These are phyloP conservation scores for Kwoniella heveanensis DNA, from an alignment of 768 basidiomycete genomes.

Conservation along the genomic window DNA sequence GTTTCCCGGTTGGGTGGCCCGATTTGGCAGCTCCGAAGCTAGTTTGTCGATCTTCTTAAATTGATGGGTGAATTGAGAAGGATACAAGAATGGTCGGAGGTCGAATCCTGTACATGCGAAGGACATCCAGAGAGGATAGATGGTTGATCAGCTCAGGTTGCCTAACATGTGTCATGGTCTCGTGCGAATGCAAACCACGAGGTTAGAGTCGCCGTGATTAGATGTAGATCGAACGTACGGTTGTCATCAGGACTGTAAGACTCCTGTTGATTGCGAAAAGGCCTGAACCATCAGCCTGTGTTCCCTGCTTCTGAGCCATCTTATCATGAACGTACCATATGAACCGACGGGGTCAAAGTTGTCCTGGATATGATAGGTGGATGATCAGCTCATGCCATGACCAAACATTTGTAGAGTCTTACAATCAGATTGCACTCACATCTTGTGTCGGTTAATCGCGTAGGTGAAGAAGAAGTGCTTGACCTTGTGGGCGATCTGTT, in stretches of 20 bases:
- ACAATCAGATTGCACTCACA: slow-evolving; percentile 74
- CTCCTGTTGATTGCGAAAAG: slow-evolving; percentile 67
- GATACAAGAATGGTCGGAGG: slow-evolving; percentile 92
- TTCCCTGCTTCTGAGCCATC: not conserved
- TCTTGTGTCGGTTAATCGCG: slow-evolving; percentile 96
- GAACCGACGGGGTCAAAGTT: slow-evolving; percentile 47
- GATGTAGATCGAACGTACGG: slow-evolving; percentile 63
- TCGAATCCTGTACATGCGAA: slow-evolving; percentile 71
- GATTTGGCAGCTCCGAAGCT: slow-evolving; percentile 68
- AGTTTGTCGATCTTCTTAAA: slow-evolving; percentile 92
- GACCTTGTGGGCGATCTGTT: slow-evolving; percentile 92
- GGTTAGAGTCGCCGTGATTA: no score
- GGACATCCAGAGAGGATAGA: no score
- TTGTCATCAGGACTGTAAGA: slow-evolving; percentile 97
- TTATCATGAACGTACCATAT: slow-evolving; percentile 39
- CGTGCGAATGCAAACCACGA: no score
- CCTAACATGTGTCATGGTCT: no score
- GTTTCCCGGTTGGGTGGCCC: slow-evolving; percentile 43
- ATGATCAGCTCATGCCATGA: not conserved
- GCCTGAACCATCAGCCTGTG: no score
- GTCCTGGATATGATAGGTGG: slow-evolving; percentile 34
- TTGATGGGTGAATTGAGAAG: slow-evolving; percentile 92
- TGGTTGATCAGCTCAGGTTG: no score
- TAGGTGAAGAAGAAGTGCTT: slow-evolving; percentile 97
- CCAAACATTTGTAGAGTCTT: no score